Conservation (phyloP, 768 basidiomycete genomes). For the Leccinum broughii region DNA sequence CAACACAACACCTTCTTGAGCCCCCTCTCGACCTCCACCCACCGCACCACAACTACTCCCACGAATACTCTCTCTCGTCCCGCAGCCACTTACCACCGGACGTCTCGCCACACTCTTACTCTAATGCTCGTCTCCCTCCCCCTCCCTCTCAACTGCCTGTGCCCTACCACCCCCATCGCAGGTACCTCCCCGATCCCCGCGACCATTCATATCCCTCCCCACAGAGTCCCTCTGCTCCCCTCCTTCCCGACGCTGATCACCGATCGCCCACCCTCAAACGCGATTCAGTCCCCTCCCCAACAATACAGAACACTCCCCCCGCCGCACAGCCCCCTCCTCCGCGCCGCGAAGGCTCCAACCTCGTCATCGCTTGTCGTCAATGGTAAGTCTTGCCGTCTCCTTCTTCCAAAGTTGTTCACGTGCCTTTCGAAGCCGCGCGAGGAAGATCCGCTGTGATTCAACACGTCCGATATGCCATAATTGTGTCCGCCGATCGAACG, state of each 20-base stretch:
- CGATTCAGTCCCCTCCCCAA: slow-evolving; percentile 44
- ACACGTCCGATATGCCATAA: slow-evolving; percentile 80
- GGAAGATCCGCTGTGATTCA: slow-evolving; percentile 87
- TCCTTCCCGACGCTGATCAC: slow-evolving; percentile 26
- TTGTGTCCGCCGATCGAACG: slow-evolving; percentile 74
- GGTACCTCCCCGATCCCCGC: slow-evolving; percentile 38
- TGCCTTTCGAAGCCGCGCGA: slow-evolving; percentile 61
- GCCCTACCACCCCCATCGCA: slow-evolving; percentile 30
- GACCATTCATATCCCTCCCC: slow-evolving; percentile 41
- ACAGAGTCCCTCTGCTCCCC: slow-evolving; percentile 18
- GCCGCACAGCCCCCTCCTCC: slow-evolving; percentile 27
- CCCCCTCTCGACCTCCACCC: slow-evolving; percentile 44
- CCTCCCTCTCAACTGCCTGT: slow-evolving; percentile 28
- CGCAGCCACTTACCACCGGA: slow-evolving; percentile 51
- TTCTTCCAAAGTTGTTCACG: slow-evolving; percentile 31
- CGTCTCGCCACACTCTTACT: slow-evolving; percentile 41
- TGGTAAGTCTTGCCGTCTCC: slow-evolving; percentile 54
- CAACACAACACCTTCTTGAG: slow-evolving; percentile 45
- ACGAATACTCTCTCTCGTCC: slow-evolving; percentile 42
- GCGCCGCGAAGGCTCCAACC: slow-evolving; percentile 61
- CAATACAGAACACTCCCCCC: slow-evolving; percentile 23
- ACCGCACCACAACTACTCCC: slow-evolving; percentile 37
- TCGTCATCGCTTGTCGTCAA: slow-evolving; percentile 83
- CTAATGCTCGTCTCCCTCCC: slow-evolving; percentile 44
- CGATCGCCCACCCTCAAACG: slow-evolving; percentile 42